A percentile compares a stretch with the other conserved stretches of the same genome.
Conservation (phyloP, 495 filamentous ascomycete species). For the Lichina pygmaea region DNA sequence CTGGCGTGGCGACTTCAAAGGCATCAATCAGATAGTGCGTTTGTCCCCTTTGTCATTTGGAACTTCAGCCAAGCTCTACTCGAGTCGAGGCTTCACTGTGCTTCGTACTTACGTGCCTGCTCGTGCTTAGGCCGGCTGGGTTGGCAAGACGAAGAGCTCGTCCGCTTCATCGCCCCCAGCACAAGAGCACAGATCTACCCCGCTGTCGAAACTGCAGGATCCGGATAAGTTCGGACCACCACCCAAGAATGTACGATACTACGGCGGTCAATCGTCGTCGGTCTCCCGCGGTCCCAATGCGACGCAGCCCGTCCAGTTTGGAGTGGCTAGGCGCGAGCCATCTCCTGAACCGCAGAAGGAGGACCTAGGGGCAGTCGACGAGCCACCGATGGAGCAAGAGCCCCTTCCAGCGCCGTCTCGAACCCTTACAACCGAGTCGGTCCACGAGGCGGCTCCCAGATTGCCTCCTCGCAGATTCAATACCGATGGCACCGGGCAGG, state of each 20-base stretch:
- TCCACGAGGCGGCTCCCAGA: too few species aligned
- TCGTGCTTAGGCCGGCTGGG: conserved; percentile 10
- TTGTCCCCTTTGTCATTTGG: not conserved
- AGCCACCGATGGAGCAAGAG: conserved; percentile 9
- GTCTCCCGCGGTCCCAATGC: not conserved
- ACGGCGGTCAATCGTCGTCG: conserved; percentile 17
- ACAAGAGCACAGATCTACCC: conserved; percentile 29
- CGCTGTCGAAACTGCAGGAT: conserved; percentile 57
- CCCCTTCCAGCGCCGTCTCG: not conserved
- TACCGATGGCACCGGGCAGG: too few species aligned
- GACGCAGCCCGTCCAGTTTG: not conserved
- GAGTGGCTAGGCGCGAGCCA: not conserved
- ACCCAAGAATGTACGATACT: conserved; percentile 37
- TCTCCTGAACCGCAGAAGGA: not conserved
- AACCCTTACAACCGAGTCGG: not conserved
- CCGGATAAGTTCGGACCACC: conserved; percentile 66
- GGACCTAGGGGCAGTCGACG: not conserved
- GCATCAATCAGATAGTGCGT: conserved; percentile 14
- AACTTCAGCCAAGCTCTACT: too few species aligned
- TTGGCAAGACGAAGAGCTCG: conserved; percentile 18
- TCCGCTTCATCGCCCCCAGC: conserved; percentile 8
- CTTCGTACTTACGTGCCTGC: too few species aligned
- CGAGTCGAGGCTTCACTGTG: too few species aligned
- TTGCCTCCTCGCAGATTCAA: too few species aligned
- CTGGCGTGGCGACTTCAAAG: conserved; percentile 9